These are phyloP conservation scores for Bauhinia variegata DNA, from an alignment of 306 rosid genomes.

Conservation along the genomic window DNA sequence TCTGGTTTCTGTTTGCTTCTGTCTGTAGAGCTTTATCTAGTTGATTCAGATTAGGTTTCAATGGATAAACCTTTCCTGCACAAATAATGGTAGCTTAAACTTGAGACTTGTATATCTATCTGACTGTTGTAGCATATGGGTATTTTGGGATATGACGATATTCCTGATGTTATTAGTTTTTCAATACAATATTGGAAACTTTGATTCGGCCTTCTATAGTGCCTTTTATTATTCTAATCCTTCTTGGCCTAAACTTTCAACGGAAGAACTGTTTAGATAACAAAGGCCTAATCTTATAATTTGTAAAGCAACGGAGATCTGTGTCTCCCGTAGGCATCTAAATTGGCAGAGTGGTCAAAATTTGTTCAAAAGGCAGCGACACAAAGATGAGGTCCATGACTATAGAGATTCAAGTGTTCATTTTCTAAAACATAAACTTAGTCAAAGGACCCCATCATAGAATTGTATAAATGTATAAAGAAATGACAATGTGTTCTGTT, in stretches of 20 bases:
- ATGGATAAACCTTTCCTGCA: conserved; percentile 6
- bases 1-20: background rate
- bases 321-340: background rate
- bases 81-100: background rate
- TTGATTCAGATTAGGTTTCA: conserved; percentile 17
- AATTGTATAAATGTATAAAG: background rate
- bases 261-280: too few species aligned
- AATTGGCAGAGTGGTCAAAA: background rate
- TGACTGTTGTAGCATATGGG: background rate
- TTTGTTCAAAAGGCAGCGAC: background rate
- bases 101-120: background rate
- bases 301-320: background rate
- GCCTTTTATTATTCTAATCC: background rate
- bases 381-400: background rate
- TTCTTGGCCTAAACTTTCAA: background rate
- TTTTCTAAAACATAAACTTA: background rate
- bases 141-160: too few species aligned
- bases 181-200: background rate
- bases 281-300: background rate
- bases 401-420: background rate
- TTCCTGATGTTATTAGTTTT: too few species aligned
- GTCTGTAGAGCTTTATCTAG: conserved; percentile 9
- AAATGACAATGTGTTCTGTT: background rate
- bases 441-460: background rate
- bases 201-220: background rate